Percentiles rank a stretch among this genome's conserved stretches.
Conservation (phyloP, 2,329 filamentous ascomycete species). For the Colletotrichum lindemuthianum region DNA sequence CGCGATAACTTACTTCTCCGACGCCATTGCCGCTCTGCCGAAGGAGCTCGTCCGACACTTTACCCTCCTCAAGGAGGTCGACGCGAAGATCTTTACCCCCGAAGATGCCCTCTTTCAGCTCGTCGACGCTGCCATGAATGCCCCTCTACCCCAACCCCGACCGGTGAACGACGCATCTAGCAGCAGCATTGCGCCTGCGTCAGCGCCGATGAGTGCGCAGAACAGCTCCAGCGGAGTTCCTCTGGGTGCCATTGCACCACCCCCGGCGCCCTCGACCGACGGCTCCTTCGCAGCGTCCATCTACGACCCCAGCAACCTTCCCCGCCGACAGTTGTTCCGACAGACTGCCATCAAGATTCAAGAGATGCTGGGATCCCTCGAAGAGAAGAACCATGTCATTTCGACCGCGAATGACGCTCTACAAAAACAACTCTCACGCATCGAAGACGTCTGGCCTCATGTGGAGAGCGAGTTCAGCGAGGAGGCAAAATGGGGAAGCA, state of each 20-base stretch:
- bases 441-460: slow-evolving; percentile 88
- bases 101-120: slow-evolving; percentile 84
- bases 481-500: slow-evolving; percentile 91
- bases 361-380: slow-evolving; percentile 88
- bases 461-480: slow-evolving; percentile 92
- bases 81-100: slow-evolving; percentile 92
- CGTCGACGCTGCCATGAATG: slow-evolving; percentile 70
- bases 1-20: slow-evolving; percentile 81
- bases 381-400: slow-evolving; percentile 98
- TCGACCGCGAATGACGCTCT: slow-evolving; percentile 92
- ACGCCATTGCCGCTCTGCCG: slow-evolving; percentile 90
- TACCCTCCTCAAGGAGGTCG: slow-evolving; percentile 95
- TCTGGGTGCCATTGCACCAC: slow-evolving; percentile 46
- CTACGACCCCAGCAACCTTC: slow-evolving; percentile 68
- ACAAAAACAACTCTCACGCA: slow-evolving; percentile 82
- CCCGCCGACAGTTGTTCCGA: slow-evolving; percentile 78
- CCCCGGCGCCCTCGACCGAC: slow-evolving; percentile 52
- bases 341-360: slow-evolving; percentile 81
- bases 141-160: slow-evolving; percentile 58
- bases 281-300: slow-evolving; percentile 55
- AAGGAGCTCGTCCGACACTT: slow-evolving; percentile 97
- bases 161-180: slow-evolving; percentile 56
- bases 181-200: slow-evolving; percentile 53
- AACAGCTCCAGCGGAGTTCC: slow-evolving; percentile 57
- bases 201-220: slow-evolving; percentile 60